Percentiles rank a stretch among this genome's conserved stretches.
Conservation (phyloP, 2,329 filamentous ascomycete species). For the Coniochaeta pulveracea region DNA sequence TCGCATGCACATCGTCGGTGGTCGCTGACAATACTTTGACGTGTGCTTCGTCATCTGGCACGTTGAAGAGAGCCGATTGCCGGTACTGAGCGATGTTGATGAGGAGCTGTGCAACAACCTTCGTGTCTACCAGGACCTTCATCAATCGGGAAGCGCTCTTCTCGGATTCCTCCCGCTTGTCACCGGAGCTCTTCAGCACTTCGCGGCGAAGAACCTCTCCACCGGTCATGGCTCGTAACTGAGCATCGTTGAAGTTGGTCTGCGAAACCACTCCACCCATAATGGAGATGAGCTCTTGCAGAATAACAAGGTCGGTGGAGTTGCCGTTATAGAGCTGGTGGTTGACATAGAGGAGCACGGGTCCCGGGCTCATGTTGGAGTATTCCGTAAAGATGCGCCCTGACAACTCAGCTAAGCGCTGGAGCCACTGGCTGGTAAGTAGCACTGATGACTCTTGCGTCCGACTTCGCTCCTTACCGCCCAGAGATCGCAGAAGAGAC, state of each 20-base stretch:
- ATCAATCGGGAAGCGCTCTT: conserved; percentile 71
- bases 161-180: conserved; percentile 67
- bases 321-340: conserved; percentile 74
- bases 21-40: conserved; percentile 84
- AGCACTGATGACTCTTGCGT: conserved; percentile 52
- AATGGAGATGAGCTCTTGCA: conserved; percentile 79
- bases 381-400: conserved; percentile 86
- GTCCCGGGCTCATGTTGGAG: conserved; percentile 68
- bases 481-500: conserved; percentile 70
- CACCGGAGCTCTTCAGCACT: conserved; percentile 68
- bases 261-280: conserved; percentile 92
- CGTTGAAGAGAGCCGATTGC: conserved; percentile 70
- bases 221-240: conserved; percentile 80
- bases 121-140: conserved; percentile 64
- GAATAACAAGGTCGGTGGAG: conserved; percentile 79
- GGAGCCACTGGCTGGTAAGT: conserved; percentile 83
- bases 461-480: conserved; percentile 49
- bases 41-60: conserved; percentile 61
- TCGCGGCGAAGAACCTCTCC: conserved; percentile 69
- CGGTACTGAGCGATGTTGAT: conserved; percentile 85
- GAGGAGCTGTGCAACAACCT: conserved; percentile 72
- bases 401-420: conserved; percentile 81
- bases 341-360: conserved; percentile 82
- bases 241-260: conserved; percentile 76
- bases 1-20: conserved; percentile 79